phyloP scores from a whole-genome alignment of 768 basidiomycete genomes.

The Leccinum fibrillosum region DNA sequence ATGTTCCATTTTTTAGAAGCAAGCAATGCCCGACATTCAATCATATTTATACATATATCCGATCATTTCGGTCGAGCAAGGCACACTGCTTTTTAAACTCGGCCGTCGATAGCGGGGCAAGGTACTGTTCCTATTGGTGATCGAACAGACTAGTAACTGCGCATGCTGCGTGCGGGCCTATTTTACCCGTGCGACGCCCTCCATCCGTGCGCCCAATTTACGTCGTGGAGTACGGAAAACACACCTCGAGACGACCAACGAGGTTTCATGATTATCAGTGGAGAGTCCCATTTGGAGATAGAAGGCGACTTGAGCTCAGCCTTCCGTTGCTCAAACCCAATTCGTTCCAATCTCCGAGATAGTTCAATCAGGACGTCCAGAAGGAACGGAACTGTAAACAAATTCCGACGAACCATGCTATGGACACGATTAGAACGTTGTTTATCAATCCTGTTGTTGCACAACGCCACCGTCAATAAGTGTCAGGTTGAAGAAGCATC shows the following conservation, averaged over 20 bases:
- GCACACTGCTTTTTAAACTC: conserved; percentile 1
- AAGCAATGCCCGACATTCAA: background rate
- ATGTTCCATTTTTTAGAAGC: conserved; percentile 23
- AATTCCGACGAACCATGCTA: conserved; percentile 18
- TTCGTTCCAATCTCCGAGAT: conserved; percentile 25
- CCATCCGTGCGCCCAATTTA: conserved; percentile 16
- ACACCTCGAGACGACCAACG: conserved; percentile 1
- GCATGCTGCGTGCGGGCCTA: background rate
- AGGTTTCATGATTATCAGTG: conserved; percentile 7
- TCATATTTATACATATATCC: background rate
- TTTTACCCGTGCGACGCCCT: background rate
- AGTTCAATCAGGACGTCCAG: conserved; percentile 10
- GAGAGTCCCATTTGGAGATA: conserved; percentile 23
- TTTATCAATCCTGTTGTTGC: conserved; percentile 14
- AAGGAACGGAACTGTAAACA: conserved; percentile 12
- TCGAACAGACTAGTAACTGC: background rate
- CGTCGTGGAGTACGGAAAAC: conserved; percentile 17
- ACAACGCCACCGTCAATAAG: conserved; percentile 26
- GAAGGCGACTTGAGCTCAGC: conserved; percentile 12
- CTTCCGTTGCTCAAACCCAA: conserved; percentile 22
- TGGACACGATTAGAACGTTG: conserved; percentile 13
- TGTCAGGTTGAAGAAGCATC: conserved; percentile 4
- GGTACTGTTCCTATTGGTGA: conserved; percentile 6
- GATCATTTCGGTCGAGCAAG: conserved; percentile 6
- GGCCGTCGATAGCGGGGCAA: background rate